Base-by-base conservation (phyloP, 2,329 filamentous ascomycete species). In the Aureobasidium sp. region DNA sequence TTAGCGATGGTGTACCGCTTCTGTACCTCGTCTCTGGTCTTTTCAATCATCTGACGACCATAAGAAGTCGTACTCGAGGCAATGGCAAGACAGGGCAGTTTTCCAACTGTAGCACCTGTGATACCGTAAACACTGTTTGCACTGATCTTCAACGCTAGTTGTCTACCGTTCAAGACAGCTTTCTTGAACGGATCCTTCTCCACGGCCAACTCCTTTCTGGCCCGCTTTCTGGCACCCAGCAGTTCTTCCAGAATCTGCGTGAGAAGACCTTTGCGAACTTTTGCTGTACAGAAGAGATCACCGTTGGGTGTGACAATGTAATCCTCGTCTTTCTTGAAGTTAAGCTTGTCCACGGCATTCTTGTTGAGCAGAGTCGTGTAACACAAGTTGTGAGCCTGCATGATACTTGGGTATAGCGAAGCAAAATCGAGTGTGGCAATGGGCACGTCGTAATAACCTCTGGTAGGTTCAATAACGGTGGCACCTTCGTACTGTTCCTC, bases 401-500 rank as follows among this genome's bases (percentile, higher is more conserved):
- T 99, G 71, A 99, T 99, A 79, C 92, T 97, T 25, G 94, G 94
- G 70, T 99, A 99, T 66, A 99, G 87, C 36, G 94, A 97, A 6
- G 94, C 94, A 69, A 99, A 99, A 90, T 99, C 94, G 47, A 99
- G 87, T 0, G 94, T 99, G 1, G 94, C 94, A 66, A 99, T 89
- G 1, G 94, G 94, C 29, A 96, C 90, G 70, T 94, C 87, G 75
- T 99, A 97, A 75, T 96, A 99, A 36, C 90, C 91, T 75, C 92
- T 86, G 20, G 87, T 89, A 0, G 94, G 94, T 72, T 99, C 94
- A 72, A 99, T 99, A 74, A 99, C 94, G 0, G 94, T 99, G 1
- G 94, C 94, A 73, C 94, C 94, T 80, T 96, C 91, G 70, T 99
- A 99, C 72, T 97, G 92, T 67, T 97, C 93, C 62, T 94, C 90